These are phyloP conservation scores for Ogataea wickerhamii DNA, from an alignment of 805 yeast species.

Conservation along the genomic window DNA sequence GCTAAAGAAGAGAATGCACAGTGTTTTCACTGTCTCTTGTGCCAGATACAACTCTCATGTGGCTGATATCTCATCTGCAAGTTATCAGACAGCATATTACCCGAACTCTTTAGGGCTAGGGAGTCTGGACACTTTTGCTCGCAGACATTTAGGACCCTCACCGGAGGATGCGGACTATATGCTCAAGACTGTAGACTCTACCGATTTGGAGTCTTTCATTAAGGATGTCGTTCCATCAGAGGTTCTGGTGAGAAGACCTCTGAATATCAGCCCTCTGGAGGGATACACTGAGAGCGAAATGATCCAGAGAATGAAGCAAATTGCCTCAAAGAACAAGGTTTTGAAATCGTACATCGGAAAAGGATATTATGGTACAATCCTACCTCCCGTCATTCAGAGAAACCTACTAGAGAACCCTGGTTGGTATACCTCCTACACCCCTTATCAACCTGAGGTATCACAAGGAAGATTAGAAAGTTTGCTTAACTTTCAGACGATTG, in stretches of 20 bases:
- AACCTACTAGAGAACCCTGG: slow-evolving; percentile 91
- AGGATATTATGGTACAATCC: slow-evolving; percentile 86
- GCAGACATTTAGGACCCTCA: slow-evolving; percentile 88
- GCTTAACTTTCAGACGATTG: slow-evolving; percentile 88
- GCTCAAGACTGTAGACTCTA: slow-evolving; percentile 63
- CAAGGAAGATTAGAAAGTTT: slow-evolving; percentile 93
- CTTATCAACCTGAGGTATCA: slow-evolving; percentile 96
- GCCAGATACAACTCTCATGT: slow-evolving; percentile 23
- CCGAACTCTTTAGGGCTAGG: slow-evolving; percentile 31
- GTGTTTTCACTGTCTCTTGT: too few species aligned
- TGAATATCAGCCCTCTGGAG: slow-evolving; percentile 60
- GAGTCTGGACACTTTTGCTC: slow-evolving; percentile 72
- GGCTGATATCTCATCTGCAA: slow-evolving; percentile 54
- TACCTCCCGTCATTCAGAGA: slow-evolving; percentile 92
- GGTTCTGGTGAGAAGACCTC: slow-evolving; percentile 64
- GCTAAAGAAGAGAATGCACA: too few species aligned
- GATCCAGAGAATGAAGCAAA: slow-evolving; percentile 57
- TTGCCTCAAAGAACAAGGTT: slow-evolving; percentile 75
- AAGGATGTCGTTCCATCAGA: slow-evolving; percentile 71
- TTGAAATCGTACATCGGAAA: slow-evolving; percentile 82
- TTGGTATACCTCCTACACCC: slow-evolving; percentile 98
- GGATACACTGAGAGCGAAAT: slow-evolving; percentile 85
- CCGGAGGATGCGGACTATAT: slow-evolving; percentile 59
- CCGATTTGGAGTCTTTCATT: slow-evolving; percentile 68
- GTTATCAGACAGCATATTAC: slow-evolving; percentile 46